Conservation (phyloP, 2,329 filamentous ascomycete genomes). For the Botryosphaeria dothidea region DNA sequence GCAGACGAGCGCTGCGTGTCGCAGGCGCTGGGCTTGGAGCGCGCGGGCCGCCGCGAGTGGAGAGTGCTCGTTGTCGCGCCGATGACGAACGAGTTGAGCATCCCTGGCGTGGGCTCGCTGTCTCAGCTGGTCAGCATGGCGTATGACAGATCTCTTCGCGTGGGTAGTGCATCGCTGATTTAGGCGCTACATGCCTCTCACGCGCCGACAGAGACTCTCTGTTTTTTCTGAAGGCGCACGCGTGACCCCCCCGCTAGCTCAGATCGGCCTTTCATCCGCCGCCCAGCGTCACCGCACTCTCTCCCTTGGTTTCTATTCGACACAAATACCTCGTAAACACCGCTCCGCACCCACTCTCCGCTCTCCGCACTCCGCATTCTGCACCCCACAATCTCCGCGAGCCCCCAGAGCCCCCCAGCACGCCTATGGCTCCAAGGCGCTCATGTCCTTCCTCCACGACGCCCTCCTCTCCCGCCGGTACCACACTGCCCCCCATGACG, state of each 20-base stretch:
- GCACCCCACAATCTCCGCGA: constrained; percentile 2
- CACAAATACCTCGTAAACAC: constrained; percentile 16
- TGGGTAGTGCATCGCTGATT: constrained; percentile 14
- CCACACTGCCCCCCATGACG: not conserved
- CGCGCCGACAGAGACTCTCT: not conserved
- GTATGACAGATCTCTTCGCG: constrained; percentile 12
- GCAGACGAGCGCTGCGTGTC: not conserved
- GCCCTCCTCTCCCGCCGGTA: constrained; percentile 16
- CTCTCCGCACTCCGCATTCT: constrained; percentile 9
- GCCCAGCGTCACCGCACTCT: not conserved
- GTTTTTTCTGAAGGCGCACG: not conserved
- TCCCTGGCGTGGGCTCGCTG: constrained; percentile 5
- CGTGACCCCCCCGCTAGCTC: constrained; percentile 10
- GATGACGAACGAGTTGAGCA: constrained; percentile 2
- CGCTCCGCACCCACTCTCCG: not conserved
- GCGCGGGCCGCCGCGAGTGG: not conserved
- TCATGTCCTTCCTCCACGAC: constrained; percentile 21
- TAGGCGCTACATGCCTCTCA: constrained; percentile 1
- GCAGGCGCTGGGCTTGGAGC: not conserved
- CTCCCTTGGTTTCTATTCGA: constrained; percentile 9
- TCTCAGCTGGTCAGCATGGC: constrained; percentile 15
- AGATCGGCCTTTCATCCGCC: constrained; percentile 8
- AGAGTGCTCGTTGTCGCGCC: not conserved
- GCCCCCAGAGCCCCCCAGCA: not conserved
- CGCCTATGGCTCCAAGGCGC: constrained; percentile 15